Conservation (phyloP, 352 stramenopile genomes). For the Pythium apleroticum region DNA sequence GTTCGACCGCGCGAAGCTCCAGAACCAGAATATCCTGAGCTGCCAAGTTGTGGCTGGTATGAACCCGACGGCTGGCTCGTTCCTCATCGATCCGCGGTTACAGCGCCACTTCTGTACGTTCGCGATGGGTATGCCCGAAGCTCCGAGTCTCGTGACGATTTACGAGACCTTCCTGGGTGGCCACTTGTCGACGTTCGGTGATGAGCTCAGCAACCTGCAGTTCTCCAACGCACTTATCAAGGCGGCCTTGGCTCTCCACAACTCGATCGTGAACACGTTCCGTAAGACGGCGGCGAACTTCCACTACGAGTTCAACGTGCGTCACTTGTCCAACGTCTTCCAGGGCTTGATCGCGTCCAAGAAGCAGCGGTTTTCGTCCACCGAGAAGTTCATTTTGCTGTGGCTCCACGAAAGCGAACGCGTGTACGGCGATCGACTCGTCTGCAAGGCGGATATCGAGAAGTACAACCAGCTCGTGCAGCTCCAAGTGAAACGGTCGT, state of each 20-base stretch:
- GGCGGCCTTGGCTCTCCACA: conserved; percentile 91
- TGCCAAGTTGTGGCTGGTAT: conserved; percentile 95
- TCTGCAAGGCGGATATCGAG: conserved; percentile 90
- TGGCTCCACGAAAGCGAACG: conserved; percentile 97
- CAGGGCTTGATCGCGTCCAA: conserved; percentile 94
- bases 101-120: conserved; percentile 97
- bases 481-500: conserved; percentile 93
- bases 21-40: conserved; percentile 93
- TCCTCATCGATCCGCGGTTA: conserved; percentile 92
- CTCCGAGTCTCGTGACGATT: conserved; percentile 93
- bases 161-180: conserved; percentile 96
- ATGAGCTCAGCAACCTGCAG: conserved; percentile 85
- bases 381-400: conserved; percentile 94
- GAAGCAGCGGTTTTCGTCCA: conserved; percentile 88
- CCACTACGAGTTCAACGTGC: conserved; percentile 98
- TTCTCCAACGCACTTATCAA: conserved; percentile 93
- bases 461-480: conserved; percentile 95
- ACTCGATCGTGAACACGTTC: conserved; percentile 89
- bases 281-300: conserved; percentile 96
- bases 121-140: conserved; percentile 93
- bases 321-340: conserved; percentile 95
- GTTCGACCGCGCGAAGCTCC: conserved; percentile 92
- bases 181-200: conserved; percentile 90
- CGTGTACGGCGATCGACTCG: conserved; percentile 94
- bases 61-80: conserved; percentile 95